Conservation (phyloP, 2,329 filamentous ascomycete species). For the Bipolaris oryzae region DNA sequence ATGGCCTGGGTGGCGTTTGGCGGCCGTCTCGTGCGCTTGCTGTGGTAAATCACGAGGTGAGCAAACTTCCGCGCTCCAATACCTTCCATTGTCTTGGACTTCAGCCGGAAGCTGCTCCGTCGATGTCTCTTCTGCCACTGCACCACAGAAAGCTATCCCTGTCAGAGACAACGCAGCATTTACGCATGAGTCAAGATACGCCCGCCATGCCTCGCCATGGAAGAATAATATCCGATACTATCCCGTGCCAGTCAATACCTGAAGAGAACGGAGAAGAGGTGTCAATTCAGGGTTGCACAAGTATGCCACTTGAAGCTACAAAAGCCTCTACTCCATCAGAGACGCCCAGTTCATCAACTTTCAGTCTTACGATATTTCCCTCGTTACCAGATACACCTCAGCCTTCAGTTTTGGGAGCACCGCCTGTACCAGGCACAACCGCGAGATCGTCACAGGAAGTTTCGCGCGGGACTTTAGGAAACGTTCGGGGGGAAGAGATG, state of each 20-base stretch:
- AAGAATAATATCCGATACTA: slow-evolving; percentile 2
- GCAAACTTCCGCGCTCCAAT: slow-evolving; percentile 37
- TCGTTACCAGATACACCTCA: background rate
- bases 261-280: slow-evolving; percentile 18
- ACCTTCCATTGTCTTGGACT: slow-evolving; percentile 35
- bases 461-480: slow-evolving; percentile 13
- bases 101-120: slow-evolving; percentile 23
- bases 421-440: background rate
- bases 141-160: slow-evolving; percentile 28
- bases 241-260: slow-evolving; percentile 12
- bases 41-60: slow-evolving; percentile 41
- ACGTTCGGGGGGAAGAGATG: slow-evolving; percentile 7
- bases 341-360: slow-evolving; percentile 1
- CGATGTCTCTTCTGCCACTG: slow-evolving; percentile 34
- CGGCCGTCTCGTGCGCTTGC: slow-evolving; percentile 28
- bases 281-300: background rate
- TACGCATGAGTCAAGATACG: background rate
- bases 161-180: slow-evolving; percentile 11
- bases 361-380: slow-evolving; percentile 1
- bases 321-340: background rate
- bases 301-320: background rate
- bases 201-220: background rate
- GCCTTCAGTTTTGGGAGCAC: background rate
- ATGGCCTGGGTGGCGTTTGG: slow-evolving; percentile 27
- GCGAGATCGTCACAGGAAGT: background rate